A percentile compares a stretch with the other conserved stretches of the same genome.
These are phyloP conservation scores for Schrenkiella parvula DNA, from an alignment of 345 rosid species.

Conservation along the genomic window DNA sequence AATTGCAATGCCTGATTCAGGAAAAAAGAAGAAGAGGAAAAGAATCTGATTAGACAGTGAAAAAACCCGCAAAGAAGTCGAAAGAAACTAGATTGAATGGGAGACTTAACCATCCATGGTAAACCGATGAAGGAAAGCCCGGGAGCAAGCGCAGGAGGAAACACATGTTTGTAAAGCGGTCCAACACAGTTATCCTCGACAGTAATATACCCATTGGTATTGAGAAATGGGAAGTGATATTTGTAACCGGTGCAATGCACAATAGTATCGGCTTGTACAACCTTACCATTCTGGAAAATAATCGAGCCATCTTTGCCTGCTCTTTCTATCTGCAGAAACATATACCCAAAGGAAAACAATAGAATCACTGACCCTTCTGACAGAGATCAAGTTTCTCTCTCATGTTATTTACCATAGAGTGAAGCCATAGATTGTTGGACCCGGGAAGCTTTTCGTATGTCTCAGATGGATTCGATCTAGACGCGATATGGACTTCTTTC, in stretches of 20 bases:
- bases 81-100: neutral
- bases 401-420: constrained; percentile 58
- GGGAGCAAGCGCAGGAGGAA: constrained; percentile 70
- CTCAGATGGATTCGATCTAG: constrained; percentile 50
- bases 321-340: constrained; percentile 54
- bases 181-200: constrained; percentile 80
- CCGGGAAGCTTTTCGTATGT: constrained; percentile 45
- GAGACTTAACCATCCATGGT: constrained; percentile 63
- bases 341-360: neutral
- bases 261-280: constrained; percentile 50
- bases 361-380: neutral
- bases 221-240: constrained; percentile 79
- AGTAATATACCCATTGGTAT: constrained; percentile 55
- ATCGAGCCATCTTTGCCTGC: constrained; percentile 58
- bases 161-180: constrained; percentile 77
- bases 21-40: too few relatives aligned
- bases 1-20: constrained; percentile 16
- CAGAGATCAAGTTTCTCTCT: neutral
- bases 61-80: too few relatives aligned
- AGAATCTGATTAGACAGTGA: neutral
- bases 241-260: constrained; percentile 92
- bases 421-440: constrained; percentile 61
- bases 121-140: constrained; percentile 80
- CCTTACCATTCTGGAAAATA: constrained; percentile 52
- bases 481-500: constrained; percentile 72